These are phyloP conservation scores for Stenocarpella maydis DNA, from an alignment of 2,329 filamentous ascomycete genomes.

Conservation along the genomic window DNA sequence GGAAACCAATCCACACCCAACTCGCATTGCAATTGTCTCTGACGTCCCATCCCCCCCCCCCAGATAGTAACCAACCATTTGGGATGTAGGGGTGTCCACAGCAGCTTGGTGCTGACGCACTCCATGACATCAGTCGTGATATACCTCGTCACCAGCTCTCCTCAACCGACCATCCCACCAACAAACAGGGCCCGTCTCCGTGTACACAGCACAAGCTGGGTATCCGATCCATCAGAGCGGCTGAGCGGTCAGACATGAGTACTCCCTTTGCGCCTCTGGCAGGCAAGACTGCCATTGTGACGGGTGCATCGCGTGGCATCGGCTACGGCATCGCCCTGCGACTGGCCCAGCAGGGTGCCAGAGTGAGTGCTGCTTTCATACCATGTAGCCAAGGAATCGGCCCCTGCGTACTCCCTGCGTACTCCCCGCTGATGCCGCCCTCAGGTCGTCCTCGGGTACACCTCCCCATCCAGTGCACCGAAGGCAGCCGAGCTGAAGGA, in stretches of 20 bases:
- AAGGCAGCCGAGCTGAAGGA: conserved; percentile 66
- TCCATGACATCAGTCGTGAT: no score
- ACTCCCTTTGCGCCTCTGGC: conserved; percentile 37
- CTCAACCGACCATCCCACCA: neutral
- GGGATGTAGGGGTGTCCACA: no score
- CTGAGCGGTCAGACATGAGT: neutral
- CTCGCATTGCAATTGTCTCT: no score
- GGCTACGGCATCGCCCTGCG: conserved; percentile 48
- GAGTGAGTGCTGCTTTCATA: conserved; percentile 32
- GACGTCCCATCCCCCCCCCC: no score
- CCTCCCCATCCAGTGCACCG: conserved; percentile 68
- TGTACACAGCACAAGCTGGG: neutral
- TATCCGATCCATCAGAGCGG: neutral
- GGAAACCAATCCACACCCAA: no score
- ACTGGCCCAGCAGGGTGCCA: conserved; percentile 46
- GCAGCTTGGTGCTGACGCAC: no score
- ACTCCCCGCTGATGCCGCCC: neutral
- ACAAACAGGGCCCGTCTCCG: neutral
- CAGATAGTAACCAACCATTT: no score
- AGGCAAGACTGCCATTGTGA: conserved; percentile 53
- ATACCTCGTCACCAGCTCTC: neutral
- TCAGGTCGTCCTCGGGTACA: conserved; percentile 64
- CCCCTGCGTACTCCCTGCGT: neutral
- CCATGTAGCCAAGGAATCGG: no score
- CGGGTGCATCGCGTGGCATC: conserved; percentile 43